Evolutionary conservation across 2,329 filamentous ascomycete genomes (phyloP), one percentile per base, ranked within the genome.

Genomic region (Fusarium staphyleae): DNA sequence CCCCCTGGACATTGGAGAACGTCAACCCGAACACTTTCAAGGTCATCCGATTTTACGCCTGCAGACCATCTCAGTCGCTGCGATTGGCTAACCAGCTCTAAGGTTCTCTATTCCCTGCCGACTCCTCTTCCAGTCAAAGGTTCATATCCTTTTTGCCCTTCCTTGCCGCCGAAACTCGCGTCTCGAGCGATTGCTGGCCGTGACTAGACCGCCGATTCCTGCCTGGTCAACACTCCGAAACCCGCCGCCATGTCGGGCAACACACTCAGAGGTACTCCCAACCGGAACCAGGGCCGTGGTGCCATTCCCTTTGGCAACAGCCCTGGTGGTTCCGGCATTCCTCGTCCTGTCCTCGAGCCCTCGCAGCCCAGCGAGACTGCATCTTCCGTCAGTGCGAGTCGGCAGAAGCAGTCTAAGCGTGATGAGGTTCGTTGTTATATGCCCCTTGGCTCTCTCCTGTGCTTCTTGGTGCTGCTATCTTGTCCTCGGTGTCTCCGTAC

Each of bases 351-450:
- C 43, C 79, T 85, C 60, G 89, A 92, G 43, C 50, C 55, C 16
- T 30, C 57, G 36, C 77, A 81, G 63, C 78, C 80, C 61, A 85
- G 78, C 76, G 88, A 89, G 66, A 64, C 75, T 50, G 76, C 72
- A 61, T 90, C 91, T 48, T 87, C 89, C 33, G 84, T 97, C 78
- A 97, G 91, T 77, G 90, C 92, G 67, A 98, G 93, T 76, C 87
- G 95, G 71, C 90, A 95, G 75, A 97, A 97, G 79, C 93, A 97
- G 82, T 89, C 88, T 66, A 98, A 98, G 80, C 88, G 93, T 76
- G 95, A 99, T 87, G 95, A 99, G 89, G 95, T 99, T 81, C 69
- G 85, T 79, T 61, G 41, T 47, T 26, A 49, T 51, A 56, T 52
- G 33, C 24, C 36, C 44, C 29, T 37, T 16, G 29, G 41, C 33